These are phyloP conservation scores for Vigna reflexopilosa DNA, from an alignment of 306 rosid species.

Conservation along the genomic window DNA sequence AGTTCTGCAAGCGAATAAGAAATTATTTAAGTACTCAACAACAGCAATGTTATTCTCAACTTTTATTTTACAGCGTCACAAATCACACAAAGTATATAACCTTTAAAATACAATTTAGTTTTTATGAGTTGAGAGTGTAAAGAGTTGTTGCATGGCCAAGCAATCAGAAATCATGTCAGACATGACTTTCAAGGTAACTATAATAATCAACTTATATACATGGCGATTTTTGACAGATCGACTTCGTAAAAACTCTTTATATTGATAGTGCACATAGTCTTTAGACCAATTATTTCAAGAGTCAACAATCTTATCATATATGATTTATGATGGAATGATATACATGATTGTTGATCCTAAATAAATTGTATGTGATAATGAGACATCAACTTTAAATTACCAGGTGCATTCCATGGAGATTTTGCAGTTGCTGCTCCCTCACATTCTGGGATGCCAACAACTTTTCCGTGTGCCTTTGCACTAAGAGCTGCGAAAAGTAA, in stretches of 20 bases:
- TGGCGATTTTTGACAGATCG: too few relatives aligned
- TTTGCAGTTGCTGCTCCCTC: constrained; percentile 90
- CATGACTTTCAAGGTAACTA: background rate
- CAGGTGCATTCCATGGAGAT: constrained; percentile 40
- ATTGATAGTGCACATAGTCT: too few relatives aligned
- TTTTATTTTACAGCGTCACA: background rate
- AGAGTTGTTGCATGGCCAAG: background rate
- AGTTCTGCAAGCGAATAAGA: constrained; percentile 62
- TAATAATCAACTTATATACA: background rate
- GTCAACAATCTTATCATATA: background rate
- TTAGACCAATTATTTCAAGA: too few relatives aligned
- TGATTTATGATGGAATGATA: background rate
- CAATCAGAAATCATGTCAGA: background rate
- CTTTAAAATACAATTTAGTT: background rate
- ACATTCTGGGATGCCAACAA: constrained; percentile 90
- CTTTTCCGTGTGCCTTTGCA: constrained; percentile 80
- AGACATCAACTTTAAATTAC: constrained; percentile 8
- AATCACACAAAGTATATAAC: background rate
- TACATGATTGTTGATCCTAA: background rate
- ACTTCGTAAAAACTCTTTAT: too few relatives aligned
- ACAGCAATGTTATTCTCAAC: background rate
- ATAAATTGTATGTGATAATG: background rate
- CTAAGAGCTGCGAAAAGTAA: constrained; percentile 79
- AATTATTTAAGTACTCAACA: background rate
- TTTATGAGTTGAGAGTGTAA: background rate